Evolutionary conservation across 2,329 filamentous ascomycete genomes (phyloP), one percentile per base, ranked within the genome.

Genomic region (Epicoccum nigrum): DNA sequence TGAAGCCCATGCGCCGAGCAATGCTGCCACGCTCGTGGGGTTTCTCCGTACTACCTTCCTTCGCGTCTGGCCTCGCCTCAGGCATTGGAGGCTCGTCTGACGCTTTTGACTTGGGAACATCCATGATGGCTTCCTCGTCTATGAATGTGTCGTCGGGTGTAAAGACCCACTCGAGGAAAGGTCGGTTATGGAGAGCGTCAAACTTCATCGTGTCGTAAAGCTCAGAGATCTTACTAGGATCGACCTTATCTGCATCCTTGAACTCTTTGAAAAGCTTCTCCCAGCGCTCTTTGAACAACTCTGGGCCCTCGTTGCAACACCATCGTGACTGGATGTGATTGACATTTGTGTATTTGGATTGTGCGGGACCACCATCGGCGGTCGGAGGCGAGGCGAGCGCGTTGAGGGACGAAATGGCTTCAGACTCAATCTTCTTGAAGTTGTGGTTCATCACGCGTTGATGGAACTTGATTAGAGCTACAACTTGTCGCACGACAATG

Each of bases 181-280:
- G 90, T 2, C 94, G 86, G 69, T 99, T 99, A 75, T 99, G 95
- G 12, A 99, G 81, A 1, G 94, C 94, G 72, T 99, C 94, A 59
- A 97, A 99, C 74, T 99, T 99, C 94, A 99, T 97, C 16, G 93
- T 97, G 73, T 99, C 94, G 72, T 99, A 99, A 2, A 99, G 83
- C 76, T 99, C 94, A 4, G 92, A 97, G 56, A 99, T 93, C 78
- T 99, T 99, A 80, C 92, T 96, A 15, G 95, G 95, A 73, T 99
- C 94, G 15, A 97, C 92, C 78, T 99, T 99, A 67, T 99, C 94
- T 1, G 90, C 88, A 71, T 99, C 95, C 60, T 89, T 94, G 67
- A 99, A 99, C 70, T 99, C 94, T 39, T 87, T 85, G 75, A 99
- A 99, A 2, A 99, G 83, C 77, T 99, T 99, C 76, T 97, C 94